phyloP scores from a whole-genome alignment of 495 filamentous ascomycete genomes.

The Penicillium tannophilum region DNA sequence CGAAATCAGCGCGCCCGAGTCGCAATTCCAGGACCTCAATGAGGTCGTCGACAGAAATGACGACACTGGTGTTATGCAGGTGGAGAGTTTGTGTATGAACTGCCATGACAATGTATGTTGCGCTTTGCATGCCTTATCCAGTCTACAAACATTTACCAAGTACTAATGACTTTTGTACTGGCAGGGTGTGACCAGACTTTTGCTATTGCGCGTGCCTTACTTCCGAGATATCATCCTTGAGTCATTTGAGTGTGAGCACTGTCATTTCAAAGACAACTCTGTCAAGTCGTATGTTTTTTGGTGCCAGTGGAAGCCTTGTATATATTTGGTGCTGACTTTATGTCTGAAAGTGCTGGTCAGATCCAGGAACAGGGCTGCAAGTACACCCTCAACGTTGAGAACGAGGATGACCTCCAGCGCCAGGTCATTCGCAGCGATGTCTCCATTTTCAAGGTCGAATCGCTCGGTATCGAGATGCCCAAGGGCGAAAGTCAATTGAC shows the following conservation, averaged over 20 bases:
- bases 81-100: conserved; percentile 80
- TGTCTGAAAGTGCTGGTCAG: conserved; percentile 41
- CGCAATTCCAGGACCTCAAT: conserved; percentile 47
- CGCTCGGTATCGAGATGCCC: conserved; percentile 89
- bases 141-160: not conserved
- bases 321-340: not conserved
- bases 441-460: conserved; percentile 75
- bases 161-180: not conserved
- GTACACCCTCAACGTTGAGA: conserved; percentile 72
- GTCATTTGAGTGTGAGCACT: conserved; percentile 91
- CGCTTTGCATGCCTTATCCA: conserved; percentile 7
- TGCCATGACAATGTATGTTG: conserved; percentile 78
- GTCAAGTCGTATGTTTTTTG: conserved; percentile 61
- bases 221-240: conserved; percentile 97
- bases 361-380: conserved; percentile 87
- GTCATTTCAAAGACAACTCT: conserved; percentile 85
- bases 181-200: conserved; percentile 80
- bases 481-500: conserved; percentile 85
- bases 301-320: not conserved
- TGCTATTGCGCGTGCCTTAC: conserved; percentile 89
- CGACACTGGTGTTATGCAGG: conserved; percentile 47
- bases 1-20: conserved; percentile 19
- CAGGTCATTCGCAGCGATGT: conserved; percentile 91
- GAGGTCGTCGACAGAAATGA: conserved; percentile 49
- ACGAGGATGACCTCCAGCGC: conserved; percentile 71